A percentile compares a stretch with the other conserved stretches of the same genome.
Conservation (phyloP, 2,329 filamentous ascomycete genomes). For the Penicillium sp. region DNA sequence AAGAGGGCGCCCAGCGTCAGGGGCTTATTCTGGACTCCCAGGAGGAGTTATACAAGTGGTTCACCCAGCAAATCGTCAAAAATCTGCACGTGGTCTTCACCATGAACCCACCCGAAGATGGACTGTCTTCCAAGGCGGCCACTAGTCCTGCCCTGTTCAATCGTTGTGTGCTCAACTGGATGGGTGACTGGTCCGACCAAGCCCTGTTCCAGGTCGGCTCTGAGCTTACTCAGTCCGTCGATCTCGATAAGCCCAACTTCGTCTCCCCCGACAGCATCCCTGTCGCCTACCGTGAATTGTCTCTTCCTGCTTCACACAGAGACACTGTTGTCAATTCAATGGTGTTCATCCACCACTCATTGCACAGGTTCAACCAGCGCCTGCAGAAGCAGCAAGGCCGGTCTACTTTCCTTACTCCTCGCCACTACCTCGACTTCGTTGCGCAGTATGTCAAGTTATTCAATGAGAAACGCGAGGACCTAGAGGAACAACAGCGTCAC, state of each 20-base stretch:
- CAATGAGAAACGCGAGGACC: constrained; percentile 95
- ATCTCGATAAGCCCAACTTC: constrained; percentile 87
- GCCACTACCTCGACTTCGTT: constrained; percentile 97
- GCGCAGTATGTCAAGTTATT: constrained; percentile 97
- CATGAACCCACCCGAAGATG: constrained; percentile 98
- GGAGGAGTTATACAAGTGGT: constrained; percentile 99
- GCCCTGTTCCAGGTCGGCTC: constrained; percentile 96
- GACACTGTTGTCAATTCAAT: constrained; percentile 95
- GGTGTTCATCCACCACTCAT: constrained; percentile 97
- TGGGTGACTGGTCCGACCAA: constrained; percentile 99
- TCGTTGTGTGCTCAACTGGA: constrained; percentile 99
- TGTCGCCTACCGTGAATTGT: constrained; percentile 84
- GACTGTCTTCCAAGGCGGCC: constrained; percentile 91
- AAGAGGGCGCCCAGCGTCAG: constrained; percentile 95
- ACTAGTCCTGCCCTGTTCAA: constrained; percentile 99
- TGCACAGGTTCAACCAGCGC: constrained; percentile 86
- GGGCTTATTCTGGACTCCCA: constrained; percentile 94
- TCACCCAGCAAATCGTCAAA: constrained; percentile 98
- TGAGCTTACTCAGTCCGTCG: constrained; percentile 93
- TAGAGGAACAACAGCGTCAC: constrained; percentile 98
- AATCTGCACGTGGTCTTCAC: constrained; percentile 99
- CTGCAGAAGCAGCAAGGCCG: constrained; percentile 90
- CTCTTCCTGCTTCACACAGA: constrained; percentile 82
- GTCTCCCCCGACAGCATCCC: constrained; percentile 87
- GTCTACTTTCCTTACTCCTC: constrained; percentile 88